Evolutionary conservation across 2,329 filamentous ascomycete genomes (phyloP), one percentile per base, ranked within the genome.

Genomic region (Fusarium sp.): DNA sequence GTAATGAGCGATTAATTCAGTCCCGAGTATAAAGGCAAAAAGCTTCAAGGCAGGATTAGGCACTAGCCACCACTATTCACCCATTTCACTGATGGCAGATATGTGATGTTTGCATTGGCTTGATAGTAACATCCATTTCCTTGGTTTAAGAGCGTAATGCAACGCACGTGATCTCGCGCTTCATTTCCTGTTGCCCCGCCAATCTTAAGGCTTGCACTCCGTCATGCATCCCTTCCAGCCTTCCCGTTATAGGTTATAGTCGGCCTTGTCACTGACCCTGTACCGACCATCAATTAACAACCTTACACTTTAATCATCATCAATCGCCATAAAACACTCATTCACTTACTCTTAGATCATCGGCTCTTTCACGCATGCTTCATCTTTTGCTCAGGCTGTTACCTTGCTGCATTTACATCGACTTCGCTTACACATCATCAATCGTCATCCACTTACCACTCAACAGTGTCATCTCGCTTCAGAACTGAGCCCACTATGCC

Each of bases 131-230:
- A n/a, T 35, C 15, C 16, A 35, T 10, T 8, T 35, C 16, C 6
- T 35, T 35, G 33, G 33, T 7, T 35, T 16, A 26, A 37, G 26
- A 20, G 11, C n/a, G 57, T 46, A 48, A 60, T 48, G 26, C 37
- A 46, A 37, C 43, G 78, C 85, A 87, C 84, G 83, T 87, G 85
- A 80, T 63, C 64, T 76, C 84, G 84, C 76, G 81, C 76, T 72
- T 68, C 44, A 80, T 79, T 84, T 83, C 83, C 80, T 44, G 85
- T 87, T 87, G 85, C 84, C 85, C 83, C 80, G 85, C 82, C 85
- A 87, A 82, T 80, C 43, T 61, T 68, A 67, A 60, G 57, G 44
- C 57, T 57, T 54, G 38, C 31, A 66, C n/a, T n/a, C 70, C 73
- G 70, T 74, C 72, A 74, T 74, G 31, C 37, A n/a, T 35, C 24